Base-by-base conservation (phyloP, 805 yeast species). In the Candida boidinii region DNA sequence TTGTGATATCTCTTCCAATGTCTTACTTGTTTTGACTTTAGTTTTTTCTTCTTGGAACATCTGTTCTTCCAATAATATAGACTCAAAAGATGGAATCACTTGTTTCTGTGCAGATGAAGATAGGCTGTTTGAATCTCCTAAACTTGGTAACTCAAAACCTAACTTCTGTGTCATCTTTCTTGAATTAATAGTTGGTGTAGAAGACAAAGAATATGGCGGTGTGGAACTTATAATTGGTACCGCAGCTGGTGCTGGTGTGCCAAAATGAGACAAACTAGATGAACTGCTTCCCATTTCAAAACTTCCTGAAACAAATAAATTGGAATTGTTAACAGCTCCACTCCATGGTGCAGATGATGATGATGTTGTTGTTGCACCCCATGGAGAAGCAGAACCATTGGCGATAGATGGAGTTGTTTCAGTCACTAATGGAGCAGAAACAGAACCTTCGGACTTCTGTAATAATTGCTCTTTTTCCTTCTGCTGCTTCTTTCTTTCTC, bases 1-100 rank as follows among this genome's bases (percentile, higher is more conserved):
- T 42, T 78, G 79, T 48, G 78, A 79, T 29, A 81, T 70, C 37
- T 87, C 95, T 29, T 72, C 76, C 27, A 83, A 53, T 2, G 83
- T 64, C 34, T 64, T 64, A 10, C 35, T 29, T 3, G 29, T 29
- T 23, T 26, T 37, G 7, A 27, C 23, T 21, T 33, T 36, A 33
- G 59, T 57, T 36, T 46, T 48, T 20, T 44, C 45, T 14, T 49
- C 56, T 40, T 60, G 37, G 5, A 38, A 30, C 39, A 45, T 30
- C 17, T 35, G 38, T 31, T 52, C 51, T 33, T 51, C 52, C 18
- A 45, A 26, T 14, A 47, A 34, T 3, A 49, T 45, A 18, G 45
- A 39, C 17, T 50, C 55, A 16, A 52, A 45, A 6, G 57, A 51
- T 17, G 58, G 58, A 3, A 39, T 42, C 18, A 39, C 38, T n/a